A percentile compares a stretch with the other conserved stretches of the same genome.
phyloP scores from a whole-genome alignment of 139 green algal genomes.

The Chlorella sp. region DNA sequence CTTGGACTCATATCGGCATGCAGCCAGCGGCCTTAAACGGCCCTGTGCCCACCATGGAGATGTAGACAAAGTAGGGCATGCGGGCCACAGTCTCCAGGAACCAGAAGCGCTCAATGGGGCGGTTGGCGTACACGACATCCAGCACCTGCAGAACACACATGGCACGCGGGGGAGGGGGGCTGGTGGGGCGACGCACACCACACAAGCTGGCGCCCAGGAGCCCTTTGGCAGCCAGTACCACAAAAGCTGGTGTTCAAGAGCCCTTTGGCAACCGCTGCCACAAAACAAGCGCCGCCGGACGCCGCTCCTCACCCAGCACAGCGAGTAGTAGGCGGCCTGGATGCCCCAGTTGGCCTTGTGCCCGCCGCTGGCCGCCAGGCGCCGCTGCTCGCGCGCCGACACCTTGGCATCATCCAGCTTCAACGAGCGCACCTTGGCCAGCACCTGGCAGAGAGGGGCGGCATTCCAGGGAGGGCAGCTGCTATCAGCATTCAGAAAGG shows the following conservation, averaged over 20 bases:
- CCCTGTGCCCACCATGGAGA: slow-evolving; percentile 67
- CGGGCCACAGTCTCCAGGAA: slow-evolving; percentile 93
- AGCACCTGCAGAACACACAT: slow-evolving; percentile 70
- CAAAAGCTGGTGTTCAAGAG: too few relatives aligned
- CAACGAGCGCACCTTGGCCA: slow-evolving; percentile 58
- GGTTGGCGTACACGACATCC: slow-evolving; percentile 76
- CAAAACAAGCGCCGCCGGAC: too few relatives aligned
- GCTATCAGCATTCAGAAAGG: too few relatives aligned
- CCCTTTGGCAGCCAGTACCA: too few relatives aligned
- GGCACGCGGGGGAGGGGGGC: too few relatives aligned
- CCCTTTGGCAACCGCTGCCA: too few relatives aligned
- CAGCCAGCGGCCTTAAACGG: not conserved
- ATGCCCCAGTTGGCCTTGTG: slow-evolving; percentile 44
- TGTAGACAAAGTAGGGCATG: slow-evolving; percentile 98
- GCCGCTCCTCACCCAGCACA: slow-evolving; percentile 18
- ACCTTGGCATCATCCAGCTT: slow-evolving; percentile 83
- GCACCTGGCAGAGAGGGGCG: slow-evolving; percentile 35
- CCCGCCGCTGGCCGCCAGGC: slow-evolving; percentile 31
- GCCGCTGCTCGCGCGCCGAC: slow-evolving; percentile 72
- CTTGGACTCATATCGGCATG: too few relatives aligned
- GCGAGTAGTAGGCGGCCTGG: slow-evolving; percentile 64
- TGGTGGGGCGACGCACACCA: too few relatives aligned
- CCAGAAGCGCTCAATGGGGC: slow-evolving; percentile 88
- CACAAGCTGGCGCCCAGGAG: too few relatives aligned
- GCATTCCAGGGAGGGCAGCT: not conserved